phyloP scores from a whole-genome alignment of 192 early-diverging fungal species.

The Backusella parvicylindrica region DNA sequence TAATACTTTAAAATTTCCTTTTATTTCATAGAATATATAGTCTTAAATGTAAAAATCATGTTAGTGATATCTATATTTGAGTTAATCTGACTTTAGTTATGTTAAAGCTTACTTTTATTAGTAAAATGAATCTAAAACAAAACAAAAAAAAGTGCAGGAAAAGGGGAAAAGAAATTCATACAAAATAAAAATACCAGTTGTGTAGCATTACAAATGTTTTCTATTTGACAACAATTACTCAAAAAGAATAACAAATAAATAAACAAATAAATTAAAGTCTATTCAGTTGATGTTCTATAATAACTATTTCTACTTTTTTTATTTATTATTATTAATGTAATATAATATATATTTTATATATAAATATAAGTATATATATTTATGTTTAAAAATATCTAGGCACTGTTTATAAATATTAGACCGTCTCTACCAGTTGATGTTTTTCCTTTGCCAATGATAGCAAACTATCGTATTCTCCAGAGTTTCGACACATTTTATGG shows the following conservation, averaged over 20 bases:
- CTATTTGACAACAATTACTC: not conserved
- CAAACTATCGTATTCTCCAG: slow-evolving; percentile 22
- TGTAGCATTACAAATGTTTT: not conserved
- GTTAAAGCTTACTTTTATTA: not conserved
- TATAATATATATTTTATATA: not conserved
- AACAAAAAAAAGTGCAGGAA: not conserved
- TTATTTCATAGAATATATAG: not conserved
- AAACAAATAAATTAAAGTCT: not conserved
- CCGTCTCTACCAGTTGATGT: not conserved
- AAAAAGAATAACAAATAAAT: not conserved
- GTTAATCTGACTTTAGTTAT: not conserved
- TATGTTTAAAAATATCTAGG: not conserved
- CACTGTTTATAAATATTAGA: not conserved
- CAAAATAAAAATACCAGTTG: too few relatives aligned
- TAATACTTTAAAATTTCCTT: not conserved
- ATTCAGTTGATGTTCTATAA: not conserved
- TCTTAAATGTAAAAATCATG: not conserved
- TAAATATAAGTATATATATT: not conserved
- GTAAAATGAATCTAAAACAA: not conserved
- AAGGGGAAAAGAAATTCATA: not conserved
- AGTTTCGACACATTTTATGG: slow-evolving; percentile 23
- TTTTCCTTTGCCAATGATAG: slow-evolving; percentile 7
- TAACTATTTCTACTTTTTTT: not conserved
- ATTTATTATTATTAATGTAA: not conserved
- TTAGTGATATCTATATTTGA: not conserved